A percentile compares a stretch with the other conserved stretches of the same genome.
Conservation (phyloP, 805 yeast species). For the Teunomyces gatunensis region DNA sequence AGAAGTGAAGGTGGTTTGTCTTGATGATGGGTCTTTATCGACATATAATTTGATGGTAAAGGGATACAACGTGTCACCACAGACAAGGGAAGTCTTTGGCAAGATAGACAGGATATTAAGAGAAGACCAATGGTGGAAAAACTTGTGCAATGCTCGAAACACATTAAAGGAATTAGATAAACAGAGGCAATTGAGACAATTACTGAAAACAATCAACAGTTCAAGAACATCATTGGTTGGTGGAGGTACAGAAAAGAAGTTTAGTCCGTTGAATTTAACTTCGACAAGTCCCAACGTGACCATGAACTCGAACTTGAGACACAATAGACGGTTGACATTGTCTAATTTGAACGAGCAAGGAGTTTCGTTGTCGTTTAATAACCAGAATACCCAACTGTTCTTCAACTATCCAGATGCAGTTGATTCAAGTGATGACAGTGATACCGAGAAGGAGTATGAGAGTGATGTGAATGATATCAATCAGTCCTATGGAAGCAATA, state of each 20-base stretch:
- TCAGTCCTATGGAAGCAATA: conserved; percentile 1
- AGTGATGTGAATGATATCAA: conserved; percentile 1
- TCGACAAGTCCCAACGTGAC: conserved; percentile 18
- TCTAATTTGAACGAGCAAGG: conserved; percentile 76
- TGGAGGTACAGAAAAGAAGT: conserved; percentile 5
- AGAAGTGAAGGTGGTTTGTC: conserved; percentile 67
- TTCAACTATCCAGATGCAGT: conserved; percentile 23
- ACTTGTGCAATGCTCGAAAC: conserved; percentile 57
- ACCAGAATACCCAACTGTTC: conserved; percentile 35
- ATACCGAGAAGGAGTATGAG: conserved; percentile 18
- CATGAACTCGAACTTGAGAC: conserved; percentile 14
- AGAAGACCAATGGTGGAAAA: conserved; percentile 86
- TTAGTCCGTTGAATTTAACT: conserved; percentile 25
- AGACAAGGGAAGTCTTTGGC: conserved; percentile 26
- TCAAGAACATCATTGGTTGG: neutral
- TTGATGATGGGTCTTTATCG: conserved; percentile 53
- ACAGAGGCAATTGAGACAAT: conserved; percentile 16
- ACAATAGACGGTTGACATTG: conserved; percentile 47
- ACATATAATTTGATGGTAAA: conserved; percentile 75
- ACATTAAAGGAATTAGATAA: conserved; percentile 32
- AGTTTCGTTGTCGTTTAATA: conserved; percentile 64
- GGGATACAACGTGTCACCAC: conserved; percentile 48
- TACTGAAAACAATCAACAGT: neutral
- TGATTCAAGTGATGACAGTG: conserved; percentile 23
- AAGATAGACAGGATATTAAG: conserved; percentile 50